Evolutionary conservation across 2,329 filamentous ascomycete species (phyloP), one percentile per base, ranked within the genome.

Genomic region (Fusarium goolgardi): DNA sequence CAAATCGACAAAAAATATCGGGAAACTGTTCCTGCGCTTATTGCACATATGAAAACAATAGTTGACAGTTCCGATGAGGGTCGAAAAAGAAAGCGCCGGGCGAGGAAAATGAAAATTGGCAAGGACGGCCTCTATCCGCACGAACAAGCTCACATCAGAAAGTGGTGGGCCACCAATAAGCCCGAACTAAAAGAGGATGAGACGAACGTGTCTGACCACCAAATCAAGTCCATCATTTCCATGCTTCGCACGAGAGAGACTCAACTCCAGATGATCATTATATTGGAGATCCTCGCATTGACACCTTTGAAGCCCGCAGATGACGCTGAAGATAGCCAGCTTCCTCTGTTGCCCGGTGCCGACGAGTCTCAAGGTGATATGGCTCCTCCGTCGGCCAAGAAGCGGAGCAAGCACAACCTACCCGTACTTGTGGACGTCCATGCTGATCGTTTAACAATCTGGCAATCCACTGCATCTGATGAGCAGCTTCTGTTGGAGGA

Each of bases 1-100:
- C 83, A 90, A 45, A 86, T 93, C 64, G 92, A 95, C 75, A 93
- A 91, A 75, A 96, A 95, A 75, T 94, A 92, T 72, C 86, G 88
- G n/a, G 89, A 91, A 55, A 88, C 88, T 4, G 77, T 95, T 25
- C 88, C 90, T 0, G 83, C 84, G 9, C 81, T 92, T 37, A 83
- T 93, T 25, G 75, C 79, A 4, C 82, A 84, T 47, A 86, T 89
- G 73, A 87, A 86, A 34, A 80, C 85, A 2, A 78, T 82, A 13
- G 79, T 86, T 11, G 84, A 89, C n/a, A 84, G 82, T 62, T 88
- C 84, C 8, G 86, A 87, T 43, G 81, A 82, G 49, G 77, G 72
- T 49, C 73, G 53, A 49, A 78, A 72, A 55, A 87, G 77, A 71
- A 87, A 82, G 73, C 82, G 80, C 55, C 88, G 86, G 60, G 70